These are phyloP conservation scores for Rubus idaeus DNA, from an alignment of 306 rosid species.

Conservation along the genomic window DNA sequence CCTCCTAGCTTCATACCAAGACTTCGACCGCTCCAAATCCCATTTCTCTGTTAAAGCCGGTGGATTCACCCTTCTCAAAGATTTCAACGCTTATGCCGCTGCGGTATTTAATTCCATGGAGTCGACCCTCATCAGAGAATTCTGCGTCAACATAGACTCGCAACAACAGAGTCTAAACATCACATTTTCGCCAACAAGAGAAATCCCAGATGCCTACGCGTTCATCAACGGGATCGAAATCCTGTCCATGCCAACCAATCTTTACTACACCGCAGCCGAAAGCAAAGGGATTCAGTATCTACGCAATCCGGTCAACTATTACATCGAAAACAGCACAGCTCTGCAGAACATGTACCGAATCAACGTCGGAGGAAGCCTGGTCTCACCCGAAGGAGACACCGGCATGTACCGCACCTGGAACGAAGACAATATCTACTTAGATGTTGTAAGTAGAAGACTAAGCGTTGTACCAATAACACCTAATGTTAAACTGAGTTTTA, in stretches of 20 bases:
- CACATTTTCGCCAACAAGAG: constrained; percentile 39
- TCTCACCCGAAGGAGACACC: not conserved
- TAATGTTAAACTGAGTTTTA: too few species aligned
- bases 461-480: not conserved
- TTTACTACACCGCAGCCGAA: constrained; percentile 34
- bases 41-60: too few species aligned
- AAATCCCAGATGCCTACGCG: constrained; percentile 30
- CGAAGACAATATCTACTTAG: fast-evolving
- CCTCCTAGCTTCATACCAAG: too few species aligned
- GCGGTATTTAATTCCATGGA: not conserved
- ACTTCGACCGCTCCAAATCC: too few species aligned
- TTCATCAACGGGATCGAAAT: constrained; percentile 73
- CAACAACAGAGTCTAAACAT: constrained; percentile 28
- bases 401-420: constrained; percentile 34
- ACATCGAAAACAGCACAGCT: constrained; percentile 5
- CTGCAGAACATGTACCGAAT: constrained; percentile 23
- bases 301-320: too few species aligned
- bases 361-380: constrained; percentile 16
- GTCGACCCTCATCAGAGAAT: constrained; percentile 30
- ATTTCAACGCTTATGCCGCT: constrained; percentile 44
- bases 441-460: fast-evolving
- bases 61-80: constrained; percentile 33
- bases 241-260: constrained; percentile 61
- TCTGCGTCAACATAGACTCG: constrained; percentile 23
- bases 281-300: too few species aligned